Base-by-base conservation (phyloP, 1,284 basidiomycete genomes). In the Rhodotorula sp. region DNA sequence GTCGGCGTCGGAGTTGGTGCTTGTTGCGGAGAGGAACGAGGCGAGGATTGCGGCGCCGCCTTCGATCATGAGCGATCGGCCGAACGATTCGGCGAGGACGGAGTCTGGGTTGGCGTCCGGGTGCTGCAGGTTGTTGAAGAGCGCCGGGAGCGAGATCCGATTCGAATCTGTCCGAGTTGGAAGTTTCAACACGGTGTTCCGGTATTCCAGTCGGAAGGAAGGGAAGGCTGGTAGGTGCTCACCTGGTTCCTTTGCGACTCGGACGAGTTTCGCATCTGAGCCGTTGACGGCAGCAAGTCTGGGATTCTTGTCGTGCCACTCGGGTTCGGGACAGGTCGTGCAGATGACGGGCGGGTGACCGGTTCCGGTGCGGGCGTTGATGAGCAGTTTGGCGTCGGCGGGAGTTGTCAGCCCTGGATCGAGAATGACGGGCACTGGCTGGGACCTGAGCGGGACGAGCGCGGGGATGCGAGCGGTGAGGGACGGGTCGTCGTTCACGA, bases 401-500 rank as follows among this genome's bases (percentile, higher is more conserved):
- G 87, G 84, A 49, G 92, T 86, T 19, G 89, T 87, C 18, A 95
- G 85, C 58, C 84, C 77, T 2, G 89, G 84, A 80, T 99, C 95
- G 57, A 98, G 85, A 63, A 99, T 85, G 76, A 97, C 84, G 0
- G 95, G 95, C 47, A 87, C 86, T 0, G 95, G 94, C 19, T 89
- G 80, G 12, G 58, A 48, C 5, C 69, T 70, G 3, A 80, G 66
- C 2, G 79, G 68, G 16, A 77, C 70, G 82, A 76, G 84, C 81
- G 69, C 81, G 79, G 69, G 61, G 67, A 78, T 59, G 54, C 77
- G 75, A 5, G 79, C 89, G 79, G 95, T 97, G 31, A 99, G 84
- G 78, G 95, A 90, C 16, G 95, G 95, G 80, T 99, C 86, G 78
- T 99, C 95, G 77, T 93, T 93, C 60, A 93, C 81, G 18, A 93